Evolutionary conservation across 345 rosid species (phyloP).

Genomic region (Hirschfeldia incana): DNA sequence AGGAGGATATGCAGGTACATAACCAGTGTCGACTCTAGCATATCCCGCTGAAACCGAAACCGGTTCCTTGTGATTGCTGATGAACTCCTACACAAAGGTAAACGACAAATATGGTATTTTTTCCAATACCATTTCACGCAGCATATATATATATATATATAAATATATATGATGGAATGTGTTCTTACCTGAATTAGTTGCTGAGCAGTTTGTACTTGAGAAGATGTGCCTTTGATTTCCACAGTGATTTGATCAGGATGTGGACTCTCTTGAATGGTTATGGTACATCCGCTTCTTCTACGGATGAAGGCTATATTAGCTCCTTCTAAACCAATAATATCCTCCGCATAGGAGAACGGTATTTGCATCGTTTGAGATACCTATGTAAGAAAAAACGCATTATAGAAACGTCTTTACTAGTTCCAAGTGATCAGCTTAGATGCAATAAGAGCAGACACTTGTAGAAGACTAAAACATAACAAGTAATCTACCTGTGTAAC

Average conservation of each 20-base stretch:
- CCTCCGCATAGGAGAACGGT: slow-evolving; percentile 77
- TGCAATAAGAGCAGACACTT: neutral
- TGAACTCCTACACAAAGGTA: slow-evolving; percentile 30
- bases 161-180: neutral
- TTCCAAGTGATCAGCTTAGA: neutral
- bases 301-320: slow-evolving; percentile 75
- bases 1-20: slow-evolving; percentile 39
- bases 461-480: slow-evolving; percentile 1
- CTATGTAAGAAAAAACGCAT: slow-evolving; percentile 37
- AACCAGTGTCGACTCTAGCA: slow-evolving; percentile 31
- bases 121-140: neutral
- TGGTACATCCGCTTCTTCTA: slow-evolving; percentile 65
- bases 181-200: slow-evolving; percentile 69
- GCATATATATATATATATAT: neutral
- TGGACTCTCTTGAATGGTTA: slow-evolving; percentile 73
- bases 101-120: neutral
- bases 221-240: slow-evolving; percentile 75
- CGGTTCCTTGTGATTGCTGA: slow-evolving; percentile 43
- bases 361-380: slow-evolving; percentile 81
- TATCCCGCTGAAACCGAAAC: slow-evolving; percentile 30
- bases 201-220: slow-evolving; percentile 75
- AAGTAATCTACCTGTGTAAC: slow-evolving; percentile 51
- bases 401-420: neutral
- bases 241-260: slow-evolving; percentile 72
- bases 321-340: slow-evolving; percentile 79